Evolutionary conservation across 257 asterid genomes (phyloP).

Genomic region (Solanum neorickii): DNA sequence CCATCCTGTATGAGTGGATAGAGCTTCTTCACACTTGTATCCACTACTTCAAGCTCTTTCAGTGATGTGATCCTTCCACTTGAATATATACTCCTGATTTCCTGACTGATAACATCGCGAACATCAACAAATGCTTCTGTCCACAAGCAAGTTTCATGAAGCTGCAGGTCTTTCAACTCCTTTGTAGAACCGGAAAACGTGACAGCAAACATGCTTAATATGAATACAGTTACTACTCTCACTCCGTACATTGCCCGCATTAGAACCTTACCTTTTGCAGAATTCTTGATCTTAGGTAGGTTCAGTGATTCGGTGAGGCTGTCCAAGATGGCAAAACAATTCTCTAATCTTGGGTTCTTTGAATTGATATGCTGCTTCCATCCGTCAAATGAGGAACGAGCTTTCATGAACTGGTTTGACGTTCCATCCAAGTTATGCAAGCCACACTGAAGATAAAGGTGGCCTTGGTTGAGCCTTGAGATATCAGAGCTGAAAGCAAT

Average conservation of each 20-base stretch:
- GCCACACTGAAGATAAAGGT: conserved; percentile 51
- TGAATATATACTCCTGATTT: conserved; percentile 28
- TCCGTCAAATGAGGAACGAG: conserved; percentile 54
- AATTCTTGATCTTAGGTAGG: conserved; percentile 74
- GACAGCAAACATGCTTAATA: conserved; percentile 56
- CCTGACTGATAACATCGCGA: conserved; percentile 40
- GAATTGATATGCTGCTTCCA: conserved; percentile 53
- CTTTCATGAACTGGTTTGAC: conserved; percentile 43
- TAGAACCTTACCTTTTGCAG: conserved; percentile 67
- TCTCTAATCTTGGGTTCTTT: conserved; percentile 52
- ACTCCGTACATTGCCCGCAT: conserved; percentile 88
- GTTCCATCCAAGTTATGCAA: conserved; percentile 31
- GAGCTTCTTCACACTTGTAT: conserved; percentile 46
- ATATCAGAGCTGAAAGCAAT: conserved; percentile 73
- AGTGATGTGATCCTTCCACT: conserved; percentile 32
- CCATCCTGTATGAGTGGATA: conserved; percentile 44
- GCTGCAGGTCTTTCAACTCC: conserved; percentile 42
- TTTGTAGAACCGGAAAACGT: conserved; percentile 68
- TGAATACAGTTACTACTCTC: conserved; percentile 46
- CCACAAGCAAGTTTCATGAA: conserved; percentile 45
- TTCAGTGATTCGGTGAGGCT: conserved; percentile 43
- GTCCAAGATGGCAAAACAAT: conserved; percentile 51
- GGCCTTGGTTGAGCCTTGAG: conserved; percentile 60
- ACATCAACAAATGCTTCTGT: conserved; percentile 43
- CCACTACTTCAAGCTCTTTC: conserved; percentile 69